Conservation (phyloP, 768 basidiomycete genomes). For the Xanthoconium purpureum region DNA sequence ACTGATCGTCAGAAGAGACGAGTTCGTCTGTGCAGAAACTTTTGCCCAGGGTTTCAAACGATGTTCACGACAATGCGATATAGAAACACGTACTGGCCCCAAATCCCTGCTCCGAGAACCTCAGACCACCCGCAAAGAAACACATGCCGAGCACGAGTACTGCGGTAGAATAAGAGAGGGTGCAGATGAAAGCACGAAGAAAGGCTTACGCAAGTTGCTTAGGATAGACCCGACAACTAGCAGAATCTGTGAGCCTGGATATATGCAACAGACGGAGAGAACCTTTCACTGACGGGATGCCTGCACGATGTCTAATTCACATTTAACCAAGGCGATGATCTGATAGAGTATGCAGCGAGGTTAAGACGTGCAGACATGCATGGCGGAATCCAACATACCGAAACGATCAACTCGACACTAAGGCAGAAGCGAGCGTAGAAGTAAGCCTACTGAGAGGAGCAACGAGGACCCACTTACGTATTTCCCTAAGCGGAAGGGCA, state of each 20-base stretch:
- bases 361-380: background rate
- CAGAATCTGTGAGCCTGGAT: background rate
- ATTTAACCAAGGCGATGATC: slow-evolving; percentile 81
- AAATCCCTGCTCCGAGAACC: slow-evolving; percentile 77
- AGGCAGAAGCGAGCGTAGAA: background rate
- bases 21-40: slow-evolving; percentile 74
- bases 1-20: slow-evolving; percentile 69
- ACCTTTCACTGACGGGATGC: slow-evolving; percentile 55
- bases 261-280: background rate
- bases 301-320: slow-evolving; percentile 78
- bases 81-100: slow-evolving; percentile 51
- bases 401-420: slow-evolving; percentile 63
- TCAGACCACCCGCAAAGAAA: slow-evolving; percentile 77
- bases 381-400: slow-evolving; percentile 40
- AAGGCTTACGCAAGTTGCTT: slow-evolving; percentile 60
- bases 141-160: slow-evolving; percentile 85
- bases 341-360: slow-evolving; percentile 23
- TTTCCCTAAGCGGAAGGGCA: slow-evolving; percentile 23
- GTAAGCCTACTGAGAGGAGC: background rate
- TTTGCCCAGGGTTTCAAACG: background rate
- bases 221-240: slow-evolving; percentile 81
- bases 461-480: slow-evolving; percentile 20
- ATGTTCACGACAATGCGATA: background rate
- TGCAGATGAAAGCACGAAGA: background rate
- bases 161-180: slow-evolving; percentile 24